Evolutionary conservation across 495 filamentous ascomycete species (phyloP), one percentile per base, ranked within the genome.

Genomic region (Pseudoneurospora amorphoporcata): DNA sequence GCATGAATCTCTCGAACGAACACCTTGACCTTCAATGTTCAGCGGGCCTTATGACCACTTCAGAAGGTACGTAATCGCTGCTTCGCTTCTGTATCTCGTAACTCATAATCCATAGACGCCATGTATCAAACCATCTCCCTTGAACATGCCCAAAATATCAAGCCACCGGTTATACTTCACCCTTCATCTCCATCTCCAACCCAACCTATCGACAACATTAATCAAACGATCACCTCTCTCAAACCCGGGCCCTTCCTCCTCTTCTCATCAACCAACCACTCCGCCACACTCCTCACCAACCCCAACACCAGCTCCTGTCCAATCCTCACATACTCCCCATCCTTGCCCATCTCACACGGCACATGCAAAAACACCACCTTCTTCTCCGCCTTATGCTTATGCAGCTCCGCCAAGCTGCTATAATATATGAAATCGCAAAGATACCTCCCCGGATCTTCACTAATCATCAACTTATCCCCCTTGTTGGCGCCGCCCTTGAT

Each of bases 401-500:
- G 79, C 23, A 88, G 81, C 72, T 82, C 81, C 23, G 90, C 86
- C 78, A 97, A 76, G 73, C 88, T 92, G 7, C 90, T 90, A 82
- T 90, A 96, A 80, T 92, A 95, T 68, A 91, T 94, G 77, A 94
- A 97, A 75, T 95, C 94, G 79, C 94, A 97, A 17, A 95, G 83
- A 77, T 91, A 97, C 61, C 88, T 90, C 0, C 94, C 93, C 0
- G 93, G 91, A 77, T 96, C 91, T 58, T 90, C 87, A 6, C 53
- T 65, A 0, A 65, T 65, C 3, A 65, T 29, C 53, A 65, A 8
- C 53, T 65, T 65, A 8, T 65, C 53, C 7, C 53, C 53, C 53
- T 35, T 35, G 29, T n/a, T n/a, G n/a, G n/a, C n/a, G n/a, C 3
- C 29, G 0, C 53, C 29, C 7, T 65, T 65, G 53, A 65, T 65